Base-by-base conservation (phyloP, 164 flowering plant species). In the Tinospora cordifolia region DNA sequence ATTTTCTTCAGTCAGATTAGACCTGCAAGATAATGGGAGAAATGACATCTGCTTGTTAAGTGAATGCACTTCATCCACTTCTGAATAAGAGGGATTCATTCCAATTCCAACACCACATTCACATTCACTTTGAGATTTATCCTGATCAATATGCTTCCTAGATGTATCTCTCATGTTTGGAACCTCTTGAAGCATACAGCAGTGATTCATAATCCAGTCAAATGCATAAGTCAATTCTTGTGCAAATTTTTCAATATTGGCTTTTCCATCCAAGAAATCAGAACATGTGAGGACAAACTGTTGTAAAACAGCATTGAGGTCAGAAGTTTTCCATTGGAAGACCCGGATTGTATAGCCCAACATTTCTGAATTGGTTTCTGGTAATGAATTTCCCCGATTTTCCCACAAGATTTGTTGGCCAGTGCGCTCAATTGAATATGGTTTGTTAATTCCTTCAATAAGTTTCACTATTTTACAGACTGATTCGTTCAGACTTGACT, bases 291-390 rank as follows among this genome's bases (percentile, higher is more conserved):
- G 71, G 66, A 82, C 64, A 70, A 89, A 82, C 19, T 75, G 69
- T 47, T 72, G 82, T 38, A 87, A 72, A 75, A 87, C 79, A 38
- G 76, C 54, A 71, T 65, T 77, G 22, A 91, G 78, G 70, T 91
- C 93, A 69, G 87, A 80, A 62, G 76, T 74, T 77, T 79, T 85
- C 92, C 93, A 88, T 21, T 86, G 92, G 64, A 91, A 86, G 62
- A 83, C 85, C 63, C 81, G 88, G 75, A 84, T 81, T 36, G 68
- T 75, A 81, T 85, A 84, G 63, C 83, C 86, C 71, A 79, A 51
- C 46, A 76, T 73, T 73, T 69, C 66, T 63, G 74, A 63, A 25
- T 47, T 49, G 30, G 67, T 68, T 46, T 69, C 30, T 47, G 80
- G 62, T 25, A 75, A 68, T 49, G 77, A 24, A 57, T 44, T 73